Evolutionary conservation across 768 basidiomycete genomes (phyloP).

Genomic region (Termitomyces sp.): DNA sequence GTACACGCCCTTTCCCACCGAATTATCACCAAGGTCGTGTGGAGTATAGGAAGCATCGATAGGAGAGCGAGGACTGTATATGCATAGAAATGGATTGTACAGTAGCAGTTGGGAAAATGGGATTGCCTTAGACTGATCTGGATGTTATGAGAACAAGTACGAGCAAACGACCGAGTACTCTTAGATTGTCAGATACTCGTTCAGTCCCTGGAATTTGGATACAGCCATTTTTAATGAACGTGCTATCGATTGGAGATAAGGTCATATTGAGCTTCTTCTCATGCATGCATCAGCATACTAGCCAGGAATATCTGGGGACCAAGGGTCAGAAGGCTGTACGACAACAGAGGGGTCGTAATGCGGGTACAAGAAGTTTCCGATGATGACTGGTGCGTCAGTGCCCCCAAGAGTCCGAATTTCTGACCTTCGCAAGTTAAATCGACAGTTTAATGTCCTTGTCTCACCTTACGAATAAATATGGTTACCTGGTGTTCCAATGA

Average conservation of each 20-base stretch:
- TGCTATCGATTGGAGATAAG: not conserved
- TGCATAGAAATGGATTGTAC: not conserved
- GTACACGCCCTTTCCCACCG: slow-evolving; percentile 2
- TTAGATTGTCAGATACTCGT: not conserved
- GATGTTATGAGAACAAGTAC: not conserved
- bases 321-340: not conserved
- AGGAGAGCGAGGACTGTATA: not conserved
- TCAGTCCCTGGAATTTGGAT: not conserved
- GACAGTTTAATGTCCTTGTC: not conserved
- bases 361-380: not conserved
- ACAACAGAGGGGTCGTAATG: not conserved
- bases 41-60: not conserved
- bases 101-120: not conserved
- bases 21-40: not conserved
- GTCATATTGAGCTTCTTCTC: not conserved
- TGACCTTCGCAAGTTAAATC: not conserved
- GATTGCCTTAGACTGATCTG: not conserved
- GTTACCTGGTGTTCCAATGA: not conserved
- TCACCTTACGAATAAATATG: not conserved
- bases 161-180: not conserved
- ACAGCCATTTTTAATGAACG: not conserved
- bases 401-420: not conserved
- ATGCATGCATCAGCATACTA: not conserved
- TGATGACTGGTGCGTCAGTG: not conserved
- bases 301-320: not conserved